Evolutionary conservation across 768 basidiomycete species (phyloP), one percentile per base, ranked within the genome.

Genomic region (Strobilomyces dryophilus): DNA sequence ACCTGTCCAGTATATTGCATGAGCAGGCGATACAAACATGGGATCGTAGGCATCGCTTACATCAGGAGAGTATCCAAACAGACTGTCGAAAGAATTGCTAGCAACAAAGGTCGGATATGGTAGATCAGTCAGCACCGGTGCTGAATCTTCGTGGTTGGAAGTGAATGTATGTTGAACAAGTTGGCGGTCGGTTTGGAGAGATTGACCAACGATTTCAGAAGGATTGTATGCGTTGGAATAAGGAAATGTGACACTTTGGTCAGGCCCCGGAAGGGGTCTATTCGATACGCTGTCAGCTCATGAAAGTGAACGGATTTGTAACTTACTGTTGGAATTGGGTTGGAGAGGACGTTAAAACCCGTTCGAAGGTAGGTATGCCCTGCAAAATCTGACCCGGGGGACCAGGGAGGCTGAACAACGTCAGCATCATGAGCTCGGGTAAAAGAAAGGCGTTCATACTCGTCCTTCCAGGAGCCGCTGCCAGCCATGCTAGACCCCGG

Each of bases 261-360:
- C 29, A 29, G 29, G 29, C 9, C 8, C 29, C 29, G 29, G 29
- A 3, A 41, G 43, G 14, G 31, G 11, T 7, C 60, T 62, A 21
- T 41, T 24, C 27, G 11, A 11, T 2, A 11, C 15, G 11, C 1
- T 0, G 18, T 61, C 8, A 54, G 36, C 11, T 6, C 15, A 10
- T 14, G 8, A 4, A 8, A n/a, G 15, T n/a, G n/a, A n/a, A n/a
- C n/a, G n/a, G n/a, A n/a, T n/a, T n/a, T n/a, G n/a, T n/a, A n/a
- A n/a, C 56, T 49, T 4, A 62, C 60, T 0, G 1, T 5, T 12
- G 11, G 4, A 34, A 1, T 18, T 43, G 49, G 1, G n/a, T 18
- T 0, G 51, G 47, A 45, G 61, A 59, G 15, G 10, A 6, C 1
- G 5, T 9, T 3, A 54, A 9, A 8, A 5, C 5, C 2, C 10